Evolutionary conservation across 2,329 filamentous ascomycete genomes (phyloP).

Genomic region (Zopfia rhizophila): DNA sequence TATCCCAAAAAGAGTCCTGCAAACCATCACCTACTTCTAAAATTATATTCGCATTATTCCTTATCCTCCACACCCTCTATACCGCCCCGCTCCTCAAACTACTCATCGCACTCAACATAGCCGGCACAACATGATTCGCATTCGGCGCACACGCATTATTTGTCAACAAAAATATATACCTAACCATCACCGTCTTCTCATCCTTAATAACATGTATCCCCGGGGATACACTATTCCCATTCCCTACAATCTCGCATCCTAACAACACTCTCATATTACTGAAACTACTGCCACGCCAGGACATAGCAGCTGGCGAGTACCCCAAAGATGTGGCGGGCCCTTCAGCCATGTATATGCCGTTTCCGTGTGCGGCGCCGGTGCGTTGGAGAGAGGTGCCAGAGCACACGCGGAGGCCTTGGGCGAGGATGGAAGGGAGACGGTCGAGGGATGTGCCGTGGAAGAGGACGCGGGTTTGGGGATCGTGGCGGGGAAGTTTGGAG

Average conservation of each 20-base stretch:
- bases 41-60: too few species aligned
- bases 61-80: slow-evolving; percentile 11
- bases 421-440: slow-evolving; percentile 44
- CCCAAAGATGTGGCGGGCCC: slow-evolving; percentile 37
- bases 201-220: slow-evolving; percentile 43
- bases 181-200: slow-evolving; percentile 41
- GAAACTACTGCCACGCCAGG: slow-evolving; percentile 39
- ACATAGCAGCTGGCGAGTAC: slow-evolving; percentile 32
- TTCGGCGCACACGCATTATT: slow-evolving; percentile 24
- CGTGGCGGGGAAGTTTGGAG: slow-evolving; percentile 15
- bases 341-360: slow-evolving; percentile 45
- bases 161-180: slow-evolving; percentile 44
- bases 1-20: too few species aligned
- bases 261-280: slow-evolving; percentile 41
- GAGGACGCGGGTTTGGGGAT: slow-evolving; percentile 32
- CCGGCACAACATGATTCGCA: slow-evolving; percentile 23
- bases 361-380: slow-evolving; percentile 43
- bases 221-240: slow-evolving; percentile 22
- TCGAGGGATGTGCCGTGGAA: slow-evolving; percentile 48
- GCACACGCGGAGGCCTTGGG: slow-evolving; percentile 37
- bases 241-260: slow-evolving; percentile 41
- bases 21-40: too few species aligned
- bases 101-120: slow-evolving; percentile 30
- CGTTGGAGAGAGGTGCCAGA: slow-evolving; percentile 43
- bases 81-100: slow-evolving; percentile 30